Evolutionary conservation across 2,329 filamentous ascomycete species (phyloP), one percentile per base, ranked within the genome.

Genomic region (Cladophialophora chaetospira): DNA sequence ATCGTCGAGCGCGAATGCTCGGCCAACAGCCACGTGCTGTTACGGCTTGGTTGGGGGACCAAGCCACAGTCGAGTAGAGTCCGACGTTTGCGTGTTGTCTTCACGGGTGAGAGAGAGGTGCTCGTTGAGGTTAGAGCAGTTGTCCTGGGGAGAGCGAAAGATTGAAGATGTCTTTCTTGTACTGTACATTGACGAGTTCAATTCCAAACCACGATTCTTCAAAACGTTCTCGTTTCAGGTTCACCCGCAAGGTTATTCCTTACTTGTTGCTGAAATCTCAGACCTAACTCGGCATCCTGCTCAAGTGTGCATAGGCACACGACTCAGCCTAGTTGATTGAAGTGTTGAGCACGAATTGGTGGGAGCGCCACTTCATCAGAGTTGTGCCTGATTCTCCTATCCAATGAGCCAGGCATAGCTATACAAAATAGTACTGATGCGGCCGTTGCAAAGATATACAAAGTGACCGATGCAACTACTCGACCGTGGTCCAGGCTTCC

Each of bases 141-240:
- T 19, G 15, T 4, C 33, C 21, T 35, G 17, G 26, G 36, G 5
- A 19, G 21, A 25, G 9, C 15, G 26, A 21, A 25, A 33, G 23
- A 23, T 51, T 29, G 17, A 36, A 31, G 36, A 40, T 40, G 36
- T 33, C 23, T 40, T 51, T 58, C 53, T 42, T 55, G 56, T 58
- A 55, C 21, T 58, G 56, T 58, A 55, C 51, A 58, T 55, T 58
- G 56, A 49, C 51, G 45, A 55, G 21, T 29, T n/a, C n/a, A 50
- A 42, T 50, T 44, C 35, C 45, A 52, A 43, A n/a, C n/a, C 26
- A n/a, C 31, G 40, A 17, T 43, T 28, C 21, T 51, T 50, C 15
- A 19, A 29, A 33, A 40, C 8, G n/a, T 51, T 52, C n/a, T n/a
- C n/a, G n/a, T n/a, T n/a, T n/a, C n/a, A n/a, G 36, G n/a, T 19